These are phyloP conservation scores for Nemania serpens DNA, from an alignment of 2,329 filamentous ascomycete genomes.

Conservation along the genomic window DNA sequence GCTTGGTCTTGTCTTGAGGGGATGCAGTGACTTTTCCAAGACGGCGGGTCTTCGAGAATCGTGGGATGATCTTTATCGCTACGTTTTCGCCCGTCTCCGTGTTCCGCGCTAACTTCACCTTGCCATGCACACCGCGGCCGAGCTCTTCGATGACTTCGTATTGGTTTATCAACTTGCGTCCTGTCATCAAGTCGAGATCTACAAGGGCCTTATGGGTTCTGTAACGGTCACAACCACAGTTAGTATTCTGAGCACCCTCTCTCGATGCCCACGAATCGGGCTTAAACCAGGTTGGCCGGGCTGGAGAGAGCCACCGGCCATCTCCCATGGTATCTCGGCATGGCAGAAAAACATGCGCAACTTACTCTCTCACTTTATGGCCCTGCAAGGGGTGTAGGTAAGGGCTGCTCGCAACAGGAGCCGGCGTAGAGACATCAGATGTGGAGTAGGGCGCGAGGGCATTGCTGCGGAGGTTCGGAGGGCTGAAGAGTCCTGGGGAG, in stretches of 20 bases:
- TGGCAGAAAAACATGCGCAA: slow-evolving; percentile 33
- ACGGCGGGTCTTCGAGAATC: slow-evolving; percentile 90
- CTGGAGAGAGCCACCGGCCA: not conserved
- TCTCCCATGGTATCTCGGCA: not conserved
- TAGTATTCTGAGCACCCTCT: slow-evolving; percentile 13
- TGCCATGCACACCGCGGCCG: slow-evolving; percentile 93
- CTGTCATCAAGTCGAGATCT: slow-evolving; percentile 85
- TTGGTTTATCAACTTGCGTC: slow-evolving; percentile 95
- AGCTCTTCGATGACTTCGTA: slow-evolving; percentile 98
- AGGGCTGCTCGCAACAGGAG: slow-evolving; percentile 57
- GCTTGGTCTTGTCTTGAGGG: slow-evolving; percentile 81
- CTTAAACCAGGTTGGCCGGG: no score
- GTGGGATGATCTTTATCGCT: slow-evolving; percentile 97
- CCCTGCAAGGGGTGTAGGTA: slow-evolving; percentile 73
- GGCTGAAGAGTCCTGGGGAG: slow-evolving; percentile 66
- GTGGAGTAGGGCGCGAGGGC: slow-evolving; percentile 48
- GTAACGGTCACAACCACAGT: slow-evolving; percentile 15
- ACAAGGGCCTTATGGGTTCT: slow-evolving; percentile 90
- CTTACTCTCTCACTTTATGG: slow-evolving; percentile 77
- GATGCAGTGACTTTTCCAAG: slow-evolving; percentile 80
- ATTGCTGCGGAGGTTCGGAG: slow-evolving; percentile 50
- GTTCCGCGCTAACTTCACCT: slow-evolving; percentile 92
- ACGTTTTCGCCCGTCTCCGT: slow-evolving; percentile 76
- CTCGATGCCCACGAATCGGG: not conserved
- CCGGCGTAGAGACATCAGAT: slow-evolving; percentile 61